Evolutionary conservation across 768 basidiomycete genomes (phyloP).

Genomic region (Psilocybe cyanescens): DNA sequence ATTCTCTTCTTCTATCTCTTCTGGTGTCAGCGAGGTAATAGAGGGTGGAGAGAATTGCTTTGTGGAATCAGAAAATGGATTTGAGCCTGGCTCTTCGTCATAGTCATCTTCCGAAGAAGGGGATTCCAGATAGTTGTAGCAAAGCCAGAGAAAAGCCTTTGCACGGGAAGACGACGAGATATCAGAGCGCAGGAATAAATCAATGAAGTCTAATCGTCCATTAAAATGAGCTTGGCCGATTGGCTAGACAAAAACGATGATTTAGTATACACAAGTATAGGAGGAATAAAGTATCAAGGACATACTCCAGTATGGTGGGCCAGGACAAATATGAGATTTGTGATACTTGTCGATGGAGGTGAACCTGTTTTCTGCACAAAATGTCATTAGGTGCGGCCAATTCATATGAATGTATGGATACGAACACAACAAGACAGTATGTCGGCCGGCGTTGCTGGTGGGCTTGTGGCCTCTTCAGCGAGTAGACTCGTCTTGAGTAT

Average conservation of each 20-base stretch:
- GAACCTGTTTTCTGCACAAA: slow-evolving; percentile 43
- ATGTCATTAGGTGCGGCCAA: slow-evolving; percentile 10
- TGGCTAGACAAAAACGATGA: slow-evolving; percentile 47
- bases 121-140: slow-evolving; percentile 77
- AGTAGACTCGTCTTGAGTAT: slow-evolving; percentile 65
- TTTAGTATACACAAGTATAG: neutral
- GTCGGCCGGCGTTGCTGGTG: slow-evolving; percentile 59
- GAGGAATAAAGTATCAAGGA: slow-evolving; percentile 26
- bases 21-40: slow-evolving; percentile 41
- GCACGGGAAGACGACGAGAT: slow-evolving; percentile 79
- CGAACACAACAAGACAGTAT: slow-evolving; percentile 56
- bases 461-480: slow-evolving; percentile 47
- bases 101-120: slow-evolving; percentile 42
- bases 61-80: slow-evolving; percentile 63
- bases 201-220: slow-evolving; percentile 73
- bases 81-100: slow-evolving; percentile 40
- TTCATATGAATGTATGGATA: slow-evolving; percentile 7
- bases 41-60: slow-evolving; percentile 37
- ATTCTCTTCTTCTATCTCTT: slow-evolving; percentile 47
- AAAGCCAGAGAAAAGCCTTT: slow-evolving; percentile 82
- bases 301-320: slow-evolving; percentile 60
- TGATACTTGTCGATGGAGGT: slow-evolving; percentile 70
- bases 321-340: slow-evolving; percentile 73
- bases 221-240: slow-evolving; percentile 71
- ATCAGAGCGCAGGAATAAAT: slow-evolving; percentile 77